Base-by-base conservation (phyloP, 192 early-diverging fungal species). In the Irineochytrium annulatum region DNA sequence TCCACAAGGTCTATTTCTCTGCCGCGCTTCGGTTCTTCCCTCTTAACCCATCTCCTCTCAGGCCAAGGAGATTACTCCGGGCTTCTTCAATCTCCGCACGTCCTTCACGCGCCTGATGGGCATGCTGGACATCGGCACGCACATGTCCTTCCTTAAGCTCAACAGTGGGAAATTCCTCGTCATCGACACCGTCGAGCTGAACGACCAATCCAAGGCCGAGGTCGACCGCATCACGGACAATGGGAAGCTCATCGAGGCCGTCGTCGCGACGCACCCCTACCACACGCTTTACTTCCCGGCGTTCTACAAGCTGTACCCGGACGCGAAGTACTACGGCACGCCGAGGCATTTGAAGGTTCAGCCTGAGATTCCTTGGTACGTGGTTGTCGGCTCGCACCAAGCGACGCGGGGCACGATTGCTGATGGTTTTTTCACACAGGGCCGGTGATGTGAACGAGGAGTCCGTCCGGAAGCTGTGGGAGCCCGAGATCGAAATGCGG, bases 251-350 rank as follows among this genome's bases (percentile, higher is more conserved):
- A 63, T 69, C 33, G 67, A 62, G n/a, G 55, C 67, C 8, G 59
- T 62, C 19, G 22, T 69, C 16, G 67, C 57, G 2, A 69, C 67
- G 1, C 63, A 69, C 31, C 59, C 67, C 4, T 61, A 43, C 54
- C 67, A 69, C 45, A 63, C 60, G 1, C 31, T 69, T 2, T 32
- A 33, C 6, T 63, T 69, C 30, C 19, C 27, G 3, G 22, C 24
- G 1, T 69, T 69, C 56, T 34, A 69, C 62, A 34, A n/a, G 34
- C 17, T 34, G 16, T 69, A 57, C 30, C 67, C 67, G 6, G 8
- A 39, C n/a, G 55, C 60, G 3, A 52, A 52, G 28, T 69, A 46
- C 29, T 69, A 63, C 39, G 60, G 60, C 24, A 57, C 60, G 2
- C 67, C 67, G 2, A 13, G 67, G 22, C 66, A 63, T 43, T 14